Percentiles rank a stretch among this genome's conserved stretches.
These are phyloP conservation scores for Beauveria sp. DNA, from an alignment of 2,329 filamentous ascomycete species.

Conservation along the genomic window DNA sequence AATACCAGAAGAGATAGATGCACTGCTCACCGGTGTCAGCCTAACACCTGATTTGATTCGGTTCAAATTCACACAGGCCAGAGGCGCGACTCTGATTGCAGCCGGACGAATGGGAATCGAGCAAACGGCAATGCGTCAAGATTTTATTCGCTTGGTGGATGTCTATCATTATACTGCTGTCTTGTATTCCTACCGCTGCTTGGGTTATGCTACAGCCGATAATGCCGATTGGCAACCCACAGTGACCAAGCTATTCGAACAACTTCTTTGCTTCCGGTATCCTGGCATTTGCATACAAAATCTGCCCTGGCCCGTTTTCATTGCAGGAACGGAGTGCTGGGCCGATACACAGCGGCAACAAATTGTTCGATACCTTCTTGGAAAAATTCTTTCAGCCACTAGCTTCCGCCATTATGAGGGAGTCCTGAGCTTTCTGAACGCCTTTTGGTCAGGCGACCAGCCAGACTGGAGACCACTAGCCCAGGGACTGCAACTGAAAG, in stretches of 20 bases:
- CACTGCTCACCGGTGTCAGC: background rate
- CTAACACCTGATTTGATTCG: background rate
- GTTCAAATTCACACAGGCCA: slow-evolving; percentile 20
- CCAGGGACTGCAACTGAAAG: slow-evolving; percentile 16
- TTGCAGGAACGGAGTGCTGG: slow-evolving; percentile 21
- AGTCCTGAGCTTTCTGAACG: slow-evolving; percentile 17
- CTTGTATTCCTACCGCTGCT: slow-evolving; percentile 21
- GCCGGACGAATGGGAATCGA: slow-evolving; percentile 18
- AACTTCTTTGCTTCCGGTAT: slow-evolving; percentile 18
- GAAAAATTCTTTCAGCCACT: slow-evolving; percentile 15
- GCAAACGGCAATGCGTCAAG: slow-evolving; percentile 14
- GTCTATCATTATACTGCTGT: slow-evolving; percentile 22
- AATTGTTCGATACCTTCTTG: slow-evolving; percentile 14
- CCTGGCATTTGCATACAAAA: slow-evolving; percentile 20
- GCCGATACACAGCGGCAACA: slow-evolving; percentile 16
- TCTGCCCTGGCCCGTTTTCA: slow-evolving; percentile 23
- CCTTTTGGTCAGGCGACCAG: slow-evolving; percentile 19
- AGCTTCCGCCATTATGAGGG: slow-evolving; percentile 19
- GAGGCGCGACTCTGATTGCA: slow-evolving; percentile 21
- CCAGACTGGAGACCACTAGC: slow-evolving; percentile 21
- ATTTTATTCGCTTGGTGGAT: slow-evolving; percentile 22
- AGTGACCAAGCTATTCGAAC: slow-evolving; percentile 17
- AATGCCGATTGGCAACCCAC: slow-evolving; percentile 14
- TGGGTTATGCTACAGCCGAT: slow-evolving; percentile 14
- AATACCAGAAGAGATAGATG: slow-evolving; percentile 3